Evolutionary conservation across 2,329 filamentous ascomycete species (phyloP), one percentile per base, ranked within the genome.

Genomic region (Fusarium xylarioides): DNA sequence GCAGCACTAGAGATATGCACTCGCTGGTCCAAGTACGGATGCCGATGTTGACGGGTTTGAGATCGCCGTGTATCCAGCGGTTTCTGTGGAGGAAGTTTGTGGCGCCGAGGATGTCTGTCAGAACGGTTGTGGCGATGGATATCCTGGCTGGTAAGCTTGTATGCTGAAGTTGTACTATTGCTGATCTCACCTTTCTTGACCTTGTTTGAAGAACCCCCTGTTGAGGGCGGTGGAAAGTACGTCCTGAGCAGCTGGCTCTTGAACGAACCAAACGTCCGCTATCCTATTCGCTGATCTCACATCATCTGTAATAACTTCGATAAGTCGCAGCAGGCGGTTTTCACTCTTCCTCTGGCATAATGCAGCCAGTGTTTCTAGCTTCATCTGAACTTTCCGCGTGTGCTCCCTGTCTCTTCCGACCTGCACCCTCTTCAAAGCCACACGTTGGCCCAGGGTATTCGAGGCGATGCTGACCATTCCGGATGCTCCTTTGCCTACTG

Each of bases 161-260:
- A 12, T 2, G 1, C 9, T 3, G 2, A 16, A 3, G 23, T 37
- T 6, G 0, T 53, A 21, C 2, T 14, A 2, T 26, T 4, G 50
- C 2, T 12, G 0, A 28, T 53, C 50, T 53, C 15, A 54, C 52
- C 35, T 40, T 10, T 54, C 23, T 2, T 11, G 19, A 1, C 35
- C 52, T 15, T 32, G 35, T 23, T 40, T 40, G 3, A 40, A 54
- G 0, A 40, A 1, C 0, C 52, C 26, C 7, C 26, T 9, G 0
- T 7, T 23, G 0, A 54, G 34, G 0, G 26, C 23, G 5, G 35
- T 23, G 8, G 23, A 38, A 28, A 54, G 26, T 18, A 37, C 3
- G 0, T 30, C 23, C 35, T 38, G 10, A 0, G 26, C 26, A 54
- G 52, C 52, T 7, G 52, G 52, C 19, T 38, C 26, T 14, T 38